These are phyloP conservation scores for Pontederia crassipes DNA, from an alignment of 176 grass and related monocot genomes.

Conservation along the genomic window DNA sequence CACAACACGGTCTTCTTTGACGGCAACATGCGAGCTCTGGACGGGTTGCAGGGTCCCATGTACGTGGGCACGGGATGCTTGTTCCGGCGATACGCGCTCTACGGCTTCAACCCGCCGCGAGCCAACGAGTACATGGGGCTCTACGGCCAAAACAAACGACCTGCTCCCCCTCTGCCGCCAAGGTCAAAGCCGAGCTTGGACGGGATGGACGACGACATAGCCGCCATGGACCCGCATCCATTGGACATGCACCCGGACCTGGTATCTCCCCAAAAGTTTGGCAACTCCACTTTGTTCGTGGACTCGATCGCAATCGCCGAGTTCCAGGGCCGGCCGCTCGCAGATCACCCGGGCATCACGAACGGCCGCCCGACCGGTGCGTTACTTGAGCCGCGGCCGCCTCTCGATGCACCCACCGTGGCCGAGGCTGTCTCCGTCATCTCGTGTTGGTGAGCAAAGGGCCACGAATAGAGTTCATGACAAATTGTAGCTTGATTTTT, in stretches of 20 bases:
- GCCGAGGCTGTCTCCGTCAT: slow-evolving; percentile 67
- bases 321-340: slow-evolving; percentile 79
- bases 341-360: slow-evolving; percentile 59
- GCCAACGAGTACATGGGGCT: slow-evolving; percentile 1
- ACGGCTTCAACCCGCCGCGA: too few relatives aligned
- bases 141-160: too few relatives aligned
- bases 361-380: slow-evolving; percentile 67
- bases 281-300: slow-evolving; percentile 53
- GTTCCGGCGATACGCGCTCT: too few relatives aligned
- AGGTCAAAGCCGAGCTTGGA: background rate
- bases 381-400: slow-evolving; percentile 32
- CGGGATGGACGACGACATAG: slow-evolving; percentile 17
- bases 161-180: background rate
- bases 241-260: slow-evolving; percentile 34
- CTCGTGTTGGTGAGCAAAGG: slow-evolving; percentile 47
- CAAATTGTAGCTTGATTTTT: background rate
- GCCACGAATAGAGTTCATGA: background rate
- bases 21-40: background rate
- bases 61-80: too few relatives aligned
- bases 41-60: too few relatives aligned
- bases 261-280: slow-evolving; percentile 45
- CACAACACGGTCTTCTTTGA: slow-evolving; percentile 88
- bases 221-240: slow-evolving; percentile 1
- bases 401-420: slow-evolving; percentile 51
- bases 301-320: slow-evolving; percentile 62